Conservation (phyloP, 192 early-diverging fungal genomes). For the Dispira parvispora region DNA sequence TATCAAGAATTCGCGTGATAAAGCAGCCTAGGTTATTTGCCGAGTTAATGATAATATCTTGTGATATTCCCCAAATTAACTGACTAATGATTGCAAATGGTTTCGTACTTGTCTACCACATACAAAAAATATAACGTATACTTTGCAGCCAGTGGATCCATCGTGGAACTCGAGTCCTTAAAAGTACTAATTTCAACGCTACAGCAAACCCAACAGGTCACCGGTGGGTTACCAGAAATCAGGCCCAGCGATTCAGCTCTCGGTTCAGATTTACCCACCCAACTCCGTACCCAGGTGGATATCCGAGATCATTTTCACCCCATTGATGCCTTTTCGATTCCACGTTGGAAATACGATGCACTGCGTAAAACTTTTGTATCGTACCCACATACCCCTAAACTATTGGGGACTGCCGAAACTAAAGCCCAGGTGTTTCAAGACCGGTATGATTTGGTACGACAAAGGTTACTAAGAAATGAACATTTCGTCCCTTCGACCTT, state of each 20-base stretch:
- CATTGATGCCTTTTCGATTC: constrained; percentile 58
- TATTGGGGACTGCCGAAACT: constrained; percentile 42
- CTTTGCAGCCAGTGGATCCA: constrained; percentile 15
- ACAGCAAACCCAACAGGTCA: constrained; percentile 15
- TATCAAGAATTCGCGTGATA: too few species aligned
- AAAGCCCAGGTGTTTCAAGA: constrained; percentile 55
- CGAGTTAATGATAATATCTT: neutral
- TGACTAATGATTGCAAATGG: too few species aligned
- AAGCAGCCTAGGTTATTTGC: too few species aligned
- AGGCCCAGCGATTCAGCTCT: neutral
- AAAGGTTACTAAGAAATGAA: constrained; percentile 66
- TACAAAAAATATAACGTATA: too few species aligned
- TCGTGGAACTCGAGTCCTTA: constrained; percentile 24
- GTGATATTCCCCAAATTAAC: neutral
- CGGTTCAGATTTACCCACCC: constrained; percentile 10
- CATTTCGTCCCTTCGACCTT: constrained; percentile 52
- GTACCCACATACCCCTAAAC: constrained; percentile 17
- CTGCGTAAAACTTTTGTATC: constrained; percentile 44
- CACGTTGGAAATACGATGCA: constrained; percentile 45
- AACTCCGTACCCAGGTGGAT: constrained; percentile 25
- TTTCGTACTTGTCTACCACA: too few species aligned
- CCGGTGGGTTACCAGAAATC: too few species aligned
- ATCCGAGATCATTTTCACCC: constrained; percentile 41
- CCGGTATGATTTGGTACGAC: constrained; percentile 60
- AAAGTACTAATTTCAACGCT: constrained; percentile 18